Evolutionary conservation across 768 basidiomycete species (phyloP).

Genomic region (Boletus bicolor): DNA sequence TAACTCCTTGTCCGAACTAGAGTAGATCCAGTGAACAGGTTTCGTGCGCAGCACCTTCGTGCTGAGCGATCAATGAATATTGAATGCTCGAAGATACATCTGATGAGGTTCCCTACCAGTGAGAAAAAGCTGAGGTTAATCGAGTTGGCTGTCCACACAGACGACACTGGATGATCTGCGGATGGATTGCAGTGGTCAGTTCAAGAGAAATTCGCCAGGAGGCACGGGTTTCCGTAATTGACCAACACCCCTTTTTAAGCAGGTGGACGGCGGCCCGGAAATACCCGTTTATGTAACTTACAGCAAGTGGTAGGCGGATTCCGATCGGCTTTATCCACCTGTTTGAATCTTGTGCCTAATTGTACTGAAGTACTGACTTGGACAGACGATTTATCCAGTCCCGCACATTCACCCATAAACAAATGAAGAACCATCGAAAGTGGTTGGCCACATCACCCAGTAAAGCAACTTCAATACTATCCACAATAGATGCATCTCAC

Average conservation of each 20-base stretch:
- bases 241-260: slow-evolving; percentile 14
- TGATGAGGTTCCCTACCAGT: slow-evolving; percentile 3
- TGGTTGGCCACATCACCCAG: no score
- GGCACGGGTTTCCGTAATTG: slow-evolving; percentile 10
- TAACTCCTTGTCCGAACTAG: slow-evolving; percentile 6
- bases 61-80: not conserved
- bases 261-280: not conserved
- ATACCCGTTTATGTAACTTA: not conserved
- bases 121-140: not conserved
- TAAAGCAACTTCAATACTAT: no score
- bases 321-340: no score
- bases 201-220: not conserved
- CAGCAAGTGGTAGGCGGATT: no score
- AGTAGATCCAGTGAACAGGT: slow-evolving; percentile 3
- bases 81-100: not conserved
- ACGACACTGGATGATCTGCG: not conserved
- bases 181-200: not conserved
- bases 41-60: slow-evolving; percentile 14
- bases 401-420: no score
- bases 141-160: not conserved
- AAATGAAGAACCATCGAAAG: no score
- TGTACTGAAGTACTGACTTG: no score
- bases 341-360: no score
- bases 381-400: no score
- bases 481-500: no score